Percentiles rank a stretch among this genome's conserved stretches.
Evolutionary conservation across 129 eudicot genomes (phyloP).

Genomic region (Chrysanthemum makinoi): DNA sequence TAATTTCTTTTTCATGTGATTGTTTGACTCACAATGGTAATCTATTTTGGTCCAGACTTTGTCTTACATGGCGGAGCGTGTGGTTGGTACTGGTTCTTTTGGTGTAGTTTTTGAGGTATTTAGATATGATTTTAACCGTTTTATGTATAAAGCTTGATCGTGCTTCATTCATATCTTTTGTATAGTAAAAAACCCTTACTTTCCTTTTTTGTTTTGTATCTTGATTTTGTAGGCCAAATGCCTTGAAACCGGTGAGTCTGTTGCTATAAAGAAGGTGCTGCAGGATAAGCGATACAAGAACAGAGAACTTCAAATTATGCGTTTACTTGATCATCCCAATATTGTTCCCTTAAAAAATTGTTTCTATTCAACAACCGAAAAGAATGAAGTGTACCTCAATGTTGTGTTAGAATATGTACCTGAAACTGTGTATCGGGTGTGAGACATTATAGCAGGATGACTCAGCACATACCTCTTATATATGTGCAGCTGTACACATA

Average conservation of each 20-base stretch:
- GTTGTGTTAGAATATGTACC: constrained; percentile 36
- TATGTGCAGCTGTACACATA: constrained; percentile 40
- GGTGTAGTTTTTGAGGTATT: constrained; percentile 44
- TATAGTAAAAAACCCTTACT: too few relatives aligned
- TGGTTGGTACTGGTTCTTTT: constrained; percentile 47
- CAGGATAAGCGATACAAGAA: constrained; percentile 32
- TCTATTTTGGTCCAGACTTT: constrained; percentile 23
- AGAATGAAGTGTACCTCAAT: constrained; percentile 38
- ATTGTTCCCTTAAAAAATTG: constrained; percentile 34
- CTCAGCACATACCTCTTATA: constrained; percentile 35
- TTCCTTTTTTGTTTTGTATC: not conserved
- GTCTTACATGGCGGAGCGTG: constrained; percentile 78
- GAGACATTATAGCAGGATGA: constrained; percentile 36
- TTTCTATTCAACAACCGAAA: constrained; percentile 40
- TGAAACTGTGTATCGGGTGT: constrained; percentile 37
- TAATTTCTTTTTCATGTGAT: not conserved
- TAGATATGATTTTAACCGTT: constrained; percentile 2
- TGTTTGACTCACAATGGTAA: constrained; percentile 1
- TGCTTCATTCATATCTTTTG: not conserved
- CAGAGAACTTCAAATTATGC: constrained; percentile 63
- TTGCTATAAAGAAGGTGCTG: constrained; percentile 41
- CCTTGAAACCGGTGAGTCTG: constrained; percentile 39
- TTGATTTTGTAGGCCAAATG: constrained; percentile 32
- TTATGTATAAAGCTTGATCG: not conserved
- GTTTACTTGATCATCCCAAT: constrained; percentile 66